Conservation (phyloP, 2,329 filamentous ascomycete genomes). For the Fusarium sp. region DNA sequence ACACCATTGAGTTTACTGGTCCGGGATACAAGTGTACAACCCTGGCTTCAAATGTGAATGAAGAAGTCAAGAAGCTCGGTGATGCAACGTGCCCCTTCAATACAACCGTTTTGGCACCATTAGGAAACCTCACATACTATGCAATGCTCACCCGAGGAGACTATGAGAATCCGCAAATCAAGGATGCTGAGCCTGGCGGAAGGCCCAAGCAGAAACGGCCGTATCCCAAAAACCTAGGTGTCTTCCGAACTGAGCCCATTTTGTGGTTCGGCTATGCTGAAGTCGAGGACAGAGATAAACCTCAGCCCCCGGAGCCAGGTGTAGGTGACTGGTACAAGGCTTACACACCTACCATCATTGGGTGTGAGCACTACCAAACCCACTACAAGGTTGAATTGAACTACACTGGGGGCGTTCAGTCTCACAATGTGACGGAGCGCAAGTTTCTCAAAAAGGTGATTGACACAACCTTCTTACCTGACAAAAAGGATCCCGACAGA, state of each 20-base stretch:
- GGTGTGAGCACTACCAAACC: constrained; percentile 42
- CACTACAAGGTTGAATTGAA: constrained; percentile 41
- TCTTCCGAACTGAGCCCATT: constrained; percentile 41
- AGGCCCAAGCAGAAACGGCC: constrained; percentile 26
- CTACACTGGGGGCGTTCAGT: constrained; percentile 38
- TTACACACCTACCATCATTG: constrained; percentile 44
- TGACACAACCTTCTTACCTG: constrained; percentile 32
- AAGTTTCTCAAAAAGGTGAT: constrained; percentile 34
- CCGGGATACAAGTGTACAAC: constrained; percentile 40
- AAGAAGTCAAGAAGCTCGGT: constrained; percentile 30
- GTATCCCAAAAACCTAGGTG: constrained; percentile 39
- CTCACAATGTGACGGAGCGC: constrained; percentile 28
- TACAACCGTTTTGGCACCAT: constrained; percentile 31
- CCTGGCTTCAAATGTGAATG: constrained; percentile 26
- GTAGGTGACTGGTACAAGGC: constrained; percentile 35
- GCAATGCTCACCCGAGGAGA: constrained; percentile 36
- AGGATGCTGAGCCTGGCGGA: constrained; percentile 9
- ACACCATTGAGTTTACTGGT: constrained; percentile 34
- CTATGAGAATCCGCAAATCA: constrained; percentile 34
- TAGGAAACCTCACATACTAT: constrained; percentile 39
- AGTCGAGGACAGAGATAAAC: constrained; percentile 32
- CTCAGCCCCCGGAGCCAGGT: constrained; percentile 21
- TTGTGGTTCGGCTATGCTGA: constrained; percentile 43
- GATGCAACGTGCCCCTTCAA: constrained; percentile 36
- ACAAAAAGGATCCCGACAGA: constrained; percentile 25